phyloP scores from a whole-genome alignment of 208 protist genomes.

The Trypanosoma theileri region DNA sequence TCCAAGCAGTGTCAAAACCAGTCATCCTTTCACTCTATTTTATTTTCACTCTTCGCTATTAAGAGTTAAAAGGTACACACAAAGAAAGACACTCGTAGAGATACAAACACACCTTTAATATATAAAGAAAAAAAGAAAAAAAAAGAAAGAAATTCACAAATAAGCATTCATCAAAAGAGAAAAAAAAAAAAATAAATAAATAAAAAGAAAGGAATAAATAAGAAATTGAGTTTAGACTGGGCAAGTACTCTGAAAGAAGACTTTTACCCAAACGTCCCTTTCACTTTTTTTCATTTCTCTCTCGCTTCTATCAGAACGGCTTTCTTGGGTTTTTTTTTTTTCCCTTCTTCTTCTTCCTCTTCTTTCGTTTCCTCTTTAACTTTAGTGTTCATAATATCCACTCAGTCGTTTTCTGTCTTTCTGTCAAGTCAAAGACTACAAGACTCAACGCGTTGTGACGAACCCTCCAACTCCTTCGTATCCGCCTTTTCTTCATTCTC shows the following conservation, averaged over 20 bases:
- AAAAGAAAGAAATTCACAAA: not conserved
- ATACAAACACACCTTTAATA: too few relatives aligned
- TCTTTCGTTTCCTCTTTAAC: not conserved
- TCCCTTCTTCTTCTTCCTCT: slow-evolving; percentile 8
- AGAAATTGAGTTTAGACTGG: not conserved
- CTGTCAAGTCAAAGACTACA: too few relatives aligned
- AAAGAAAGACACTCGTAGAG: not conserved
- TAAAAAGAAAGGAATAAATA: slow-evolving; percentile 7
- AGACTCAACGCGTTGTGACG: too few relatives aligned
- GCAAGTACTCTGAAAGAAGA: not conserved
- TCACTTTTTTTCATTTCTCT: slow-evolving; percentile 7
- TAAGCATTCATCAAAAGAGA: not conserved
- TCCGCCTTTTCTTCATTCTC: too few relatives aligned
- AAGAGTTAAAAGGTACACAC: not conserved
- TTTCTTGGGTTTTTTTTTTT: slow-evolving; percentile 10
- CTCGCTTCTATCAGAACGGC: slow-evolving; percentile 13
- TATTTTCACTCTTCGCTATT: not conserved
- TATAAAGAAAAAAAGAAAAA: not conserved
- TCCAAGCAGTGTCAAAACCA: slow-evolving; percentile 77
- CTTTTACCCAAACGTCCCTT: slow-evolving; percentile 9
- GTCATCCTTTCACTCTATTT: slow-evolving; percentile 43
- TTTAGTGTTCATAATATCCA: too few relatives aligned
- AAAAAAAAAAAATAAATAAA: not conserved
- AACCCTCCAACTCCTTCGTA: too few relatives aligned
- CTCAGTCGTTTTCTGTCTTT: too few relatives aligned